Evolutionary conservation across 352 stramenopile species (phyloP).

Genomic region (Globisporangium heterothallicum): DNA sequence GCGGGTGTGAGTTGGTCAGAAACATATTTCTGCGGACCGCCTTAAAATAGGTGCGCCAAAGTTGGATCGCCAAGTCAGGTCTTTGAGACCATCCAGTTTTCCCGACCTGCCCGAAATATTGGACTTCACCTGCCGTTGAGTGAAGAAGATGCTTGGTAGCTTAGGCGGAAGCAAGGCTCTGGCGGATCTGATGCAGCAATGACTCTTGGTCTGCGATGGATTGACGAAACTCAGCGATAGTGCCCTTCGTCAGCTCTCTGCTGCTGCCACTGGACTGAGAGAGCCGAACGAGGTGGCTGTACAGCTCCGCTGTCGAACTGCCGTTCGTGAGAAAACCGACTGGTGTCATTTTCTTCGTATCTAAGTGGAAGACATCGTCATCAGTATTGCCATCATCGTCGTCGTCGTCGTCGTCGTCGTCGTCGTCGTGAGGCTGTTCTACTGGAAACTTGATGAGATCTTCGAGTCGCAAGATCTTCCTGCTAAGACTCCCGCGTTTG

Average conservation of each 20-base stretch:
- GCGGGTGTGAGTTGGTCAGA: not conserved
- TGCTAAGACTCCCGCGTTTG: conserved; percentile 14
- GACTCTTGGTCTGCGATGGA: conserved; percentile 13
- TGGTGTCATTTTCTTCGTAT: conserved; percentile 9
- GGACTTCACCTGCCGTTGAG: conserved; percentile 12
- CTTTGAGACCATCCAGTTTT: conserved; percentile 1
- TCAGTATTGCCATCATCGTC: not conserved
- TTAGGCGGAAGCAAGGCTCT: conserved; percentile 4
- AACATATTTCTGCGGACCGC: too few relatives aligned
- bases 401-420: conserved; percentile 8
- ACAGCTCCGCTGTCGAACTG: conserved; percentile 13
- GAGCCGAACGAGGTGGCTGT: conserved; percentile 15
- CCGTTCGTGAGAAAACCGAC: conserved; percentile 11
- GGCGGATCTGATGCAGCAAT: conserved; percentile 11
- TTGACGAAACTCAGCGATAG: conserved; percentile 10
- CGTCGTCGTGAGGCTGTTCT: not conserved
- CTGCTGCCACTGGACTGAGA: conserved; percentile 7
- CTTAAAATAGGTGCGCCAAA: conserved; percentile 6
- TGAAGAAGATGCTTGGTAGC: not conserved
- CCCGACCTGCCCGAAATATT: not conserved
- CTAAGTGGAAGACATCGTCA: conserved; percentile 4
- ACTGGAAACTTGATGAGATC: conserved; percentile 16
- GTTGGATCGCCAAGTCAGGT: not conserved
- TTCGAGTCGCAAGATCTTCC: conserved; percentile 16
- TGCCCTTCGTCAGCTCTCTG: not conserved